Evolutionary conservation across 352 stramenopile species (phyloP).

Genomic region (Globisporangium uncinulatum): DNA sequence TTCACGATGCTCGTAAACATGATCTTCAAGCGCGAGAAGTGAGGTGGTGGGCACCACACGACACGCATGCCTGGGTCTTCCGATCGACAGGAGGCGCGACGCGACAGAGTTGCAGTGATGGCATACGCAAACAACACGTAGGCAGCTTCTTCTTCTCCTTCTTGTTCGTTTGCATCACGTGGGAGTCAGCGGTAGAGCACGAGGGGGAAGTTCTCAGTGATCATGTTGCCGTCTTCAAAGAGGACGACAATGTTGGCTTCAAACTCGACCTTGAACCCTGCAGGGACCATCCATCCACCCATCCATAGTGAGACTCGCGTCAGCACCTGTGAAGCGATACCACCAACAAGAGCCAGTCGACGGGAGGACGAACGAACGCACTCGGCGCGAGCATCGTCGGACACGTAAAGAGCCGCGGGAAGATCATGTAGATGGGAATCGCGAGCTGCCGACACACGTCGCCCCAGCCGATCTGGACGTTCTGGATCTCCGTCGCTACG

Average conservation of each 20-base stretch:
- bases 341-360: slow-evolving; percentile 1
- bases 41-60: slow-evolving; percentile 11
- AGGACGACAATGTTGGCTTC: slow-evolving; percentile 91
- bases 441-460: slow-evolving; percentile 85
- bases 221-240: slow-evolving; percentile 90
- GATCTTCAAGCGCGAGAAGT: slow-evolving; percentile 97
- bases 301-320: no score
- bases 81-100: neutral
- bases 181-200: slow-evolving; percentile 59
- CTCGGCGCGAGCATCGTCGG: slow-evolving; percentile 83
- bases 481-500: slow-evolving; percentile 91
- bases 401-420: slow-evolving; percentile 90
- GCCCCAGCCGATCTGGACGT: slow-evolving; percentile 90
- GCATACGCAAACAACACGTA: neutral
- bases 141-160: neutral
- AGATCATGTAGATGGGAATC: slow-evolving; percentile 95
- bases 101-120: no score
- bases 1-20: slow-evolving; percentile 94
- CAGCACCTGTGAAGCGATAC: neutral
- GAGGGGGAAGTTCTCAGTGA: slow-evolving; percentile 88
- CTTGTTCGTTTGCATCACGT: neutral
- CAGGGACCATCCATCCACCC: neutral
- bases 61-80: no score
- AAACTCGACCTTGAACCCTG: slow-evolving; percentile 90
- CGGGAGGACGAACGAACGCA: slow-evolving; percentile 14